Base-by-base conservation (phyloP, 148 eudicot species). In the Rhododendron molle region DNA sequence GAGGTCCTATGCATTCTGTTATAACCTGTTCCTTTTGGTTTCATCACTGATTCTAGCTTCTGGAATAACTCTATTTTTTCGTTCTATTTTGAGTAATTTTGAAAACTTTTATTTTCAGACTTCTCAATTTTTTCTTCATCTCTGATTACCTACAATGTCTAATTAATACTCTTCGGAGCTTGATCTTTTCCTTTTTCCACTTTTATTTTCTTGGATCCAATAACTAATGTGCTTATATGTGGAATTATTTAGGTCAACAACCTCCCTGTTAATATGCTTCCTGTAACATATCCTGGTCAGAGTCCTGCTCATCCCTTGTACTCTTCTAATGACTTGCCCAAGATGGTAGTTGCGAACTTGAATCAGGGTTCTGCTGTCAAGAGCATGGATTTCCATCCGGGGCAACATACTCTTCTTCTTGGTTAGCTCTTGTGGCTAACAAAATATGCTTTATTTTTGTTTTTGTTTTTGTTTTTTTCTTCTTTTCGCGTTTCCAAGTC, bases 321-420 rank as follows among this genome's bases (percentile, higher is more conserved):
- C 81, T 83, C 95, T 71, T 28, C 93, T 72, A 94, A 92, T 80
- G 93, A 93, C 81, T 82, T 93, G 85, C 97, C 97, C 80, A 94
- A 89, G 87, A 90, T 85, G 36, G 93, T 94, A 16, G 88, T 89
- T 52, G 81, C 86, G 30, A 88, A 78, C 87, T 83, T 94, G 82
- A 93, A 81, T 83, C 97, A 91, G 85, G 94, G 95, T 67, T 94
- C 95, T 81, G 83, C 90, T 83, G 90, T 89, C 71, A 94, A 86
- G 87, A 93, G 90, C 92, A 91, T 94, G 91, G 95, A 94, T 90
- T 94, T 94, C 85, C 93, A 94, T 86, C 97, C 97, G 11, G 18
- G 52, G 78, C 91, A 93, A 58, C 93, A 89, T 65, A 87, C 93
- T 71, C 56, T 93, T 78, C 94, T 94, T 86, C 90, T 93, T 72